Conservation (phyloP, 202 grass and related monocot genomes). For the Eragrostis tef region DNA sequence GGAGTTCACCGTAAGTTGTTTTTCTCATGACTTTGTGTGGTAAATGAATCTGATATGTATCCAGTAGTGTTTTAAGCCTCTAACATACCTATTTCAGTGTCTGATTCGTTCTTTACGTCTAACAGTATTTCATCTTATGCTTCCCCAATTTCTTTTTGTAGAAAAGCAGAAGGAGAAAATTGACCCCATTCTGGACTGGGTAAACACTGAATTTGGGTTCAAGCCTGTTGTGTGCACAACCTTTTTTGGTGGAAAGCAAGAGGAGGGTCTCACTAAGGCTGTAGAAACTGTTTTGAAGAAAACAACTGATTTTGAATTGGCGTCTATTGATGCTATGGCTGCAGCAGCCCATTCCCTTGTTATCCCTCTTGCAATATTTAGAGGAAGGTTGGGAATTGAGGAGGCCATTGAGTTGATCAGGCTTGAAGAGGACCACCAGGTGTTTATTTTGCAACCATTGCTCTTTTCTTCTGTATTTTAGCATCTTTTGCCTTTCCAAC, state of each 20-base stretch:
- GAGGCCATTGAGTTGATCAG: conserved; percentile 90
- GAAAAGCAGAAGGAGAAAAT: conserved; percentile 91
- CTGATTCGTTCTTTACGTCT: background rate
- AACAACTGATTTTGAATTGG: conserved; percentile 70
- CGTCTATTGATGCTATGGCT: conserved; percentile 95
- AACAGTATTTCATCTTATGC: conserved; percentile 8
- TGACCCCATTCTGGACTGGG: conserved; percentile 86
- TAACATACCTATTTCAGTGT: background rate
- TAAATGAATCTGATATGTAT: background rate
- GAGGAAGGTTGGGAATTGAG: conserved; percentile 67
- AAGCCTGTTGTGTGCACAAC: conserved; percentile 66
- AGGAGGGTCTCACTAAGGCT: conserved; percentile 62
- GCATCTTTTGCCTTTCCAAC: conserved; percentile 32
- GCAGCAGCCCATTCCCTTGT: conserved; percentile 86
- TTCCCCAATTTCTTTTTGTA: conserved; percentile 41
- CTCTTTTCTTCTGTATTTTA: background rate
- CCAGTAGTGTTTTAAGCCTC: background rate
- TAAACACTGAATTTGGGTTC: conserved; percentile 79
- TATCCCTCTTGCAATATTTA: conserved; percentile 79
- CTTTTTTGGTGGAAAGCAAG: conserved; percentile 87
- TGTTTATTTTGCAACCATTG: conserved; percentile 32
- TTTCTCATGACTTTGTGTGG: conserved; percentile 9
- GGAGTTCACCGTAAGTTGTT: conserved; percentile 66
- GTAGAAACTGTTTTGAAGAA: conserved; percentile 64
- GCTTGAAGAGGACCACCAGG: conserved; percentile 93